Evolutionary conservation across 1,284 basidiomycete genomes (phyloP).

Genomic region (Entoloma clypeatum): DNA sequence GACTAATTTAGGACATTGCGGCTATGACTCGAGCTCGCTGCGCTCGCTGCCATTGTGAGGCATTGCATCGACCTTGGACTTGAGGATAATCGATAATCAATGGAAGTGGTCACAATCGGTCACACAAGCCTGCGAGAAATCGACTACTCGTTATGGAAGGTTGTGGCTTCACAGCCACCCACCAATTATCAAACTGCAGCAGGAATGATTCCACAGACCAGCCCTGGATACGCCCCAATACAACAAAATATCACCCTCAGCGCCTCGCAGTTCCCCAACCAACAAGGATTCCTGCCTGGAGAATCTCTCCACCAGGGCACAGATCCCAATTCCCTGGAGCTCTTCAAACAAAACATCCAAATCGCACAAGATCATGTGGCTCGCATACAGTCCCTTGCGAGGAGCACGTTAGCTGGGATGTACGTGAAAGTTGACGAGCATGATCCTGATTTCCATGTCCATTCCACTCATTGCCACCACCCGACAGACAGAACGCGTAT

Average conservation of each 20-base stretch:
- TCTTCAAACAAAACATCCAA: constrained; percentile 53
- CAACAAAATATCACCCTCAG: no score
- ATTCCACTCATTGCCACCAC: background rate
- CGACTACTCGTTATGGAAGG: no score
- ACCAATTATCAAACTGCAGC: no score
- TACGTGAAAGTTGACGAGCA: constrained; percentile 29
- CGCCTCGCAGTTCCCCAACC: constrained; percentile 15
- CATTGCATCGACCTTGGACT: no score
- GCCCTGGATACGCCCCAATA: constrained; percentile 7
- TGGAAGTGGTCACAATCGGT: no score
- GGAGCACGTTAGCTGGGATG: constrained; percentile 47
- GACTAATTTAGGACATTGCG: no score
- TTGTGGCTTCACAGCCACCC: no score
- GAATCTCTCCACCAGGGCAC: constrained; percentile 24
- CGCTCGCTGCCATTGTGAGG: no score
- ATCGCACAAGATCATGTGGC: constrained; percentile 41
- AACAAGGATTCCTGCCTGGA: constrained; percentile 14
- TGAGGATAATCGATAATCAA: no score
- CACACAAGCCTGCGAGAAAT: no score
- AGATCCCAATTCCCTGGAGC: constrained; percentile 51
- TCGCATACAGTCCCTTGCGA: constrained; percentile 41
- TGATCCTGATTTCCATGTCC: background rate
- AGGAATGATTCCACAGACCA: no score
- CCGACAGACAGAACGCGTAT: constrained; percentile 49
- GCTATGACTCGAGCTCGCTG: no score